These are phyloP conservation scores for Colletotrichum euphorbiae DNA, from an alignment of 2,329 filamentous ascomycete species.

Conservation along the genomic window DNA sequence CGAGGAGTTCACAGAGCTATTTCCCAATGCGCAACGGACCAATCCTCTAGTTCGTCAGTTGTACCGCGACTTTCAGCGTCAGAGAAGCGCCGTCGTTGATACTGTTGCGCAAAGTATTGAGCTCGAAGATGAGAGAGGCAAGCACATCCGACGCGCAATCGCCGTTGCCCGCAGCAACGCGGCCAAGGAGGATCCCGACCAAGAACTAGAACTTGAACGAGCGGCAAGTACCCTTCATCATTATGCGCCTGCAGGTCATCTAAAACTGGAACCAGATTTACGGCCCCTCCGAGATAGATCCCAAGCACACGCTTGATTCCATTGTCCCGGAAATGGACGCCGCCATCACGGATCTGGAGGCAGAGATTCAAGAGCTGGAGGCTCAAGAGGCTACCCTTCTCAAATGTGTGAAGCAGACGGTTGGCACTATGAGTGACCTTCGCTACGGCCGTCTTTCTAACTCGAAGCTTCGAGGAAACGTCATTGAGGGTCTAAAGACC, in stretches of 20 bases:
- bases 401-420: slow-evolving; percentile 70
- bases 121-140: slow-evolving; percentile 71
- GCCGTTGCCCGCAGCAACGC: slow-evolving; percentile 63
- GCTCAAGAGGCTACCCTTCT: slow-evolving; percentile 71
- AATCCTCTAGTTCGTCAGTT: slow-evolving; percentile 76
- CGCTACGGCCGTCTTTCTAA: slow-evolving; percentile 82
- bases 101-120: slow-evolving; percentile 73
- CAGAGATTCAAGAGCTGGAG: slow-evolving; percentile 74
- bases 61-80: slow-evolving; percentile 83
- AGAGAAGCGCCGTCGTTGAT: slow-evolving; percentile 77
- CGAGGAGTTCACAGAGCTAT: slow-evolving; percentile 80
- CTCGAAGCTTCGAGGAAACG: slow-evolving; percentile 70
- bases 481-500: slow-evolving; percentile 73
- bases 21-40: slow-evolving; percentile 74
- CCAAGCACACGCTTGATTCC: slow-evolving; percentile 70
- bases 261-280: slow-evolving; percentile 63
- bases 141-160: slow-evolving; percentile 68
- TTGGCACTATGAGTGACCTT: slow-evolving; percentile 83
- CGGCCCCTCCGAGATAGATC: slow-evolving; percentile 59
- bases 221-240: slow-evolving; percentile 54
- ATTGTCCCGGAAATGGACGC: slow-evolving; percentile 77
- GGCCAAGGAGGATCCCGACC: slow-evolving; percentile 68
- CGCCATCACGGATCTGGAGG: slow-evolving; percentile 73
- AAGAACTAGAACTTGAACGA: slow-evolving; percentile 72
- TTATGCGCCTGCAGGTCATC: background rate